phyloP scores from a whole-genome alignment of 257 asterid species.

The Gardenia jasminoides region DNA sequence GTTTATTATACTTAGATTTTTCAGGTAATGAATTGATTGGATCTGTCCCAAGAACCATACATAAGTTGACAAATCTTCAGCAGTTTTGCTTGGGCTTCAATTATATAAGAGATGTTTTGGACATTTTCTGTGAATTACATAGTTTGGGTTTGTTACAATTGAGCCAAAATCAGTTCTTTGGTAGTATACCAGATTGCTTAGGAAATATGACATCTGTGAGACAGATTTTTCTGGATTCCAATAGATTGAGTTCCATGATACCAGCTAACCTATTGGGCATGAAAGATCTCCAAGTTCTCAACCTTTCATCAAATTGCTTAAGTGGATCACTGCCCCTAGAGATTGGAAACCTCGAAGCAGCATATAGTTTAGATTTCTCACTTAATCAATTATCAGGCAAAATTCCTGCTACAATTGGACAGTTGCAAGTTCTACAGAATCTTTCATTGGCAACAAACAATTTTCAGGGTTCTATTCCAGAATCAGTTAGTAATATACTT shows the following conservation, averaged over 20 bases:
- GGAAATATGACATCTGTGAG: conserved; percentile 21
- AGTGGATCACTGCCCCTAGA: not conserved
- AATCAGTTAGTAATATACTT: conserved; percentile 13
- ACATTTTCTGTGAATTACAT: conserved; percentile 13
- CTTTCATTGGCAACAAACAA: conserved; percentile 26
- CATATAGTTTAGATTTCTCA: conserved; percentile 7
- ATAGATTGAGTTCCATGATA: conserved; percentile 23
- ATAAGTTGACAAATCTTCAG: not conserved
- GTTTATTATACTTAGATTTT: not conserved
- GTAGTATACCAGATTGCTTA: conserved; percentile 31
- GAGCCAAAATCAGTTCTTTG: conserved; percentile 14
- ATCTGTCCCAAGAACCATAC: not conserved
- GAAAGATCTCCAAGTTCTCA: not conserved
- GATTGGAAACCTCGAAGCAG: not conserved
- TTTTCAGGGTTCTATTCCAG: conserved; percentile 28
- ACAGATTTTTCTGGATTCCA: conserved; percentile 9
- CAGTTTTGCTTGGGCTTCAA: not conserved
- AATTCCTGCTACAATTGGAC: conserved; percentile 25
- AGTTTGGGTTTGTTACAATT: conserved; percentile 8
- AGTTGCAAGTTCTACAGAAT: not conserved
- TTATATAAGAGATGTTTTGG: conserved; percentile 10
- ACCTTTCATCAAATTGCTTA: not conserved
- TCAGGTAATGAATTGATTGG: conserved; percentile 9
- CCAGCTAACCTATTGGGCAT: conserved; percentile 10
- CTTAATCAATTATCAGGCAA: not conserved